Base-by-base conservation (phyloP, 179 eudicot genomes). In the Patellifolia procumbens region DNA sequence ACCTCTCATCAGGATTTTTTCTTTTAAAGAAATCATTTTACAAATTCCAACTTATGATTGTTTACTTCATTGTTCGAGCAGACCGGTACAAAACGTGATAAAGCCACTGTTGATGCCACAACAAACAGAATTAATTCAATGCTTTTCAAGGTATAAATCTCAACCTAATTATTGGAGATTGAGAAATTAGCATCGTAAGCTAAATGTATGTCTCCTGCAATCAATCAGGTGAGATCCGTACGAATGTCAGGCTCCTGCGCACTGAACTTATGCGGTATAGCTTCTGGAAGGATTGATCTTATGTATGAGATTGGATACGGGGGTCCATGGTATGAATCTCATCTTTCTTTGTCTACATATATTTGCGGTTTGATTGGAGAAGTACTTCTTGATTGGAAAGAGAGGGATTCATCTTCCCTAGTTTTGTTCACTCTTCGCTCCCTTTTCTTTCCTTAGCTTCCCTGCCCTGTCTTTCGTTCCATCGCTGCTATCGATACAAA, bases 231-330 rank as follows among this genome's bases (percentile, higher is more conserved):
- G 84, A 90, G 98, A 83, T 89, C 97, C 63, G 80, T 94, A 55
- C 80, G 97, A 74, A 90, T 91, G 98, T 75, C 90, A 43, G 98
- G 98, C 63, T 94, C 97, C 7, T 91, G 97, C 87, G 98, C 98
- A 34, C 65, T 94, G 84, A 82, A 90, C 78, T 90, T 91, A 42
- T 94, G 97, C 64, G 98, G 98, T 31, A 80, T 94, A 80, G 98
- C 98, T 51, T 87, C 92, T 74, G 97, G 98, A 76, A 90, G 98
- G 83, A 80, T 88, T 79, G 97, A 92, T 70, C 76, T 92, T 26
- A 86, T 87, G 80, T 91, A 89, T 80, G 89, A 86, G 79, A 34
- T 61, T 62, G 97, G 92, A 64, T 91, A 88, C 76, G 97, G 97
- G 4, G 97, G 97, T 72, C 84, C 97, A 63, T 94, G 97, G 97